Conservation (phyloP, 108 stramenopile species). For the Skeletonema marinoi region DNA sequence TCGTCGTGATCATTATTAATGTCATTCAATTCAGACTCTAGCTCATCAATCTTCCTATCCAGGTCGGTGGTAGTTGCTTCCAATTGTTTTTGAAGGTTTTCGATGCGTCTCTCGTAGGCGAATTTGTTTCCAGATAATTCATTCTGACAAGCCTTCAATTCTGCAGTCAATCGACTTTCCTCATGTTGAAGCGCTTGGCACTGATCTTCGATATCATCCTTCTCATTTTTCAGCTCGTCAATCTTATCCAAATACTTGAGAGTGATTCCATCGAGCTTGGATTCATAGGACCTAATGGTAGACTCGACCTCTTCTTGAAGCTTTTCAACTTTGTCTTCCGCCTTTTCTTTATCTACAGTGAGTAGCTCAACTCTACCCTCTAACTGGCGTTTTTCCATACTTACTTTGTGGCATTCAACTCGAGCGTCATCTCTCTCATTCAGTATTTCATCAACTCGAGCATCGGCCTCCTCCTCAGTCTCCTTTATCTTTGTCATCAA, state of each 20-base stretch:
- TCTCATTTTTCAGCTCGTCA: slow-evolving; percentile 37
- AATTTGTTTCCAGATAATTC: slow-evolving; percentile 46
- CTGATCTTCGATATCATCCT: slow-evolving; percentile 40
- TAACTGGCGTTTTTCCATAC: slow-evolving; percentile 30
- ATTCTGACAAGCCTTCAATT: slow-evolving; percentile 24
- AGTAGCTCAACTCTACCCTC: slow-evolving; percentile 42
- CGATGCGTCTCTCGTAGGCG: slow-evolving; percentile 44
- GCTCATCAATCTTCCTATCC: slow-evolving; percentile 42
- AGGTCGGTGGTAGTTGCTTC: slow-evolving; percentile 25
- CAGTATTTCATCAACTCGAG: slow-evolving; percentile 5
- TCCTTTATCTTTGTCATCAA: slow-evolving; percentile 44
- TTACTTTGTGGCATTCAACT: slow-evolving; percentile 21
- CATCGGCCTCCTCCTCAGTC: slow-evolving; percentile 38
- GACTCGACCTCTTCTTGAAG: slow-evolving; percentile 36
- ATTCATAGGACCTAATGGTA: slow-evolving; percentile 38
- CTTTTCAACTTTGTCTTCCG: slow-evolving; percentile 23
- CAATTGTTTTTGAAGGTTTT: slow-evolving; percentile 47
- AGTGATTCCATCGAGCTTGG: slow-evolving; percentile 46
- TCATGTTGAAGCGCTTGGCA: slow-evolving; percentile 32
- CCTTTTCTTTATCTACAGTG: slow-evolving; percentile 40
- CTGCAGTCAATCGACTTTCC: slow-evolving; percentile 13
- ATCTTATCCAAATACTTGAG: slow-evolving; percentile 47
- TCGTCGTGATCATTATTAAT: slow-evolving; percentile 39
- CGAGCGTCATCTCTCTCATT: slow-evolving; percentile 32
- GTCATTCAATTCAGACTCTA: slow-evolving; percentile 38